Percentiles rank a stretch among this genome's conserved stretches.
These are phyloP conservation scores for Erodium trifolium DNA, from an alignment of 441 rosid species.

Conservation along the genomic window DNA sequence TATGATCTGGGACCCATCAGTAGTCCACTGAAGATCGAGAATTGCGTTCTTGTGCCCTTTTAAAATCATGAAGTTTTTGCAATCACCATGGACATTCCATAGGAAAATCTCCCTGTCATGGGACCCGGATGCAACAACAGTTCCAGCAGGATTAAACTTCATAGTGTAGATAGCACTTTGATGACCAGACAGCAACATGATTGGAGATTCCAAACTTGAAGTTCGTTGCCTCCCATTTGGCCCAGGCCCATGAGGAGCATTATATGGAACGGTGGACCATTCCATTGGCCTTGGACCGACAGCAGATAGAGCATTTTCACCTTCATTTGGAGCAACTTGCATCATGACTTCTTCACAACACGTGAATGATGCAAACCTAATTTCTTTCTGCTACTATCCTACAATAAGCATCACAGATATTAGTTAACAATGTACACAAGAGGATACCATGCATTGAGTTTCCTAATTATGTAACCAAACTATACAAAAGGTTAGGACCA, in stretches of 20 bases:
- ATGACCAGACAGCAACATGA: constrained; percentile 80
- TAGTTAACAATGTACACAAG: background rate
- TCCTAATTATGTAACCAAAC: background rate
- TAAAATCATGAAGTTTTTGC: constrained; percentile 86
- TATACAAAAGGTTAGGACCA: background rate
- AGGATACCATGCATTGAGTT: background rate
- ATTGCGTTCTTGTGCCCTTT: constrained; percentile 92
- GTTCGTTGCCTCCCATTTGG: constrained; percentile 51
- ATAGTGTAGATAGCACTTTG: constrained; percentile 72
- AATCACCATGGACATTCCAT: constrained; percentile 78
- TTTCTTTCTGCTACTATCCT: constrained; percentile 1
- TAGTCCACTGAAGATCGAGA: constrained; percentile 84
- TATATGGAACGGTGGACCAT: constrained; percentile 58
- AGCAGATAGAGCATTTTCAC: constrained; percentile 48
- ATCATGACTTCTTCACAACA: constrained; percentile 28
- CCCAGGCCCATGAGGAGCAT: constrained; percentile 48
- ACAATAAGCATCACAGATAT: background rate
- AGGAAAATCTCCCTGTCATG: constrained; percentile 86
- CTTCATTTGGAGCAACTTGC: constrained; percentile 59
- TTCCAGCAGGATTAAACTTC: constrained; percentile 84
- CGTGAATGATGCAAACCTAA: background rate
- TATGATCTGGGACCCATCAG: constrained; percentile 75
- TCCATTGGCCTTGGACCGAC: constrained; percentile 85
- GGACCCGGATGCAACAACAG: constrained; percentile 80
- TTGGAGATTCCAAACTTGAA: constrained; percentile 82